phyloP scores from a whole-genome alignment of 192 early-diverging fungal species.

The Coemansia sp. region DNA sequence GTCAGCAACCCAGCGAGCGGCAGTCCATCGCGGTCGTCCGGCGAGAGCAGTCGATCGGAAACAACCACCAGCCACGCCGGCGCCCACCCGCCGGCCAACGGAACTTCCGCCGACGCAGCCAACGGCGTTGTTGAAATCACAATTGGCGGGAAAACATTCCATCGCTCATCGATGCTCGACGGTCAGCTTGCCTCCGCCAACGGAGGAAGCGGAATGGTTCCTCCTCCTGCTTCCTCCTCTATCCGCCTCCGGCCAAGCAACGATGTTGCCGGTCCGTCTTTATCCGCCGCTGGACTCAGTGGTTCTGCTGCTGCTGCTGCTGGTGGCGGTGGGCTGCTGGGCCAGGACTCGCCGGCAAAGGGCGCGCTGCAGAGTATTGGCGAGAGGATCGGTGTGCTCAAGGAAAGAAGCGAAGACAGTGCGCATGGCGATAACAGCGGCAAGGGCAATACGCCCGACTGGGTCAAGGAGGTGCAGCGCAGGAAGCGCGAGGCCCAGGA shows the following conservation, averaged over 20 bases:
- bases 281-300: background rate
- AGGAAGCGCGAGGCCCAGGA: constrained; percentile 43
- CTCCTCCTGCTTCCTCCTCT: constrained; percentile 17
- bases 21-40: constrained; percentile 38
- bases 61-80: background rate
- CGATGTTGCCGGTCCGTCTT: constrained; percentile 11
- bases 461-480: constrained; percentile 54
- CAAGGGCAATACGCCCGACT: constrained; percentile 19
- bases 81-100: background rate
- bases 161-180: constrained; percentile 35
- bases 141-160: constrained; percentile 28
- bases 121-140: constrained; percentile 36
- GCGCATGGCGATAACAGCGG: constrained; percentile 8
- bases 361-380: constrained; percentile 44
- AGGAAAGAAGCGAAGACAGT: constrained; percentile 1
- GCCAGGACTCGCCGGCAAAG: constrained; percentile 10
- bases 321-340: background rate
- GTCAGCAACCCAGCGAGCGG: constrained; percentile 32
- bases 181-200: constrained; percentile 8
- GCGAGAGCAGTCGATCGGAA: constrained; percentile 29
- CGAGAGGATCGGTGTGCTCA: constrained; percentile 20
- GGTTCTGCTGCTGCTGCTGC: background rate
- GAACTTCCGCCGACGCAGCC: constrained; percentile 1
- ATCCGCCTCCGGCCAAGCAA: constrained; percentile 50
- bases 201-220: constrained; percentile 14